Percentiles rank a stretch among this genome's conserved stretches.
Evolutionary conservation across 192 early-diverging fungal genomes (phyloP).

Genomic region (Piromyces sp.): DNA sequence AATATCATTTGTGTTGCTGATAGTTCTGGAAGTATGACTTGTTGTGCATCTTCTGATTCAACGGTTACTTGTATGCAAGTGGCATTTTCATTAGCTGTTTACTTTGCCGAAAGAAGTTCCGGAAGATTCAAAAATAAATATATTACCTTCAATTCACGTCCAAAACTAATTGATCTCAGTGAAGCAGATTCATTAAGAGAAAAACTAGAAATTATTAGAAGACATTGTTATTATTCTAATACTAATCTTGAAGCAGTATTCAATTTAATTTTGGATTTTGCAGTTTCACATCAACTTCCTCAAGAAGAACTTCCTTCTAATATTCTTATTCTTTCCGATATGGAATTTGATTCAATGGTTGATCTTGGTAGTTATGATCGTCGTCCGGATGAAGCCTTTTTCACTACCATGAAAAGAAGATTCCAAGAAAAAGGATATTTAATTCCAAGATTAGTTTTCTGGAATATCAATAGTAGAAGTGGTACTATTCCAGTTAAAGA

Average conservation of each 20-base stretch:
- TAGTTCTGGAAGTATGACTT: not conserved
- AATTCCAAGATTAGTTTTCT: not conserved
- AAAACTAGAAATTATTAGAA: not conserved
- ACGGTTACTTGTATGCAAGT: not conserved
- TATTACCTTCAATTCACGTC: not conserved
- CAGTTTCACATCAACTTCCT: not conserved
- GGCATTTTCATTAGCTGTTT: not conserved
- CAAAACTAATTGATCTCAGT: not conserved
- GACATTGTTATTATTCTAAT: not conserved
- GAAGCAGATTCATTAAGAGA: not conserved
- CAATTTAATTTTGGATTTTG: not conserved
- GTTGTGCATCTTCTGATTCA: not conserved
- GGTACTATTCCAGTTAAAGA: not conserved
- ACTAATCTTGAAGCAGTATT: not conserved
- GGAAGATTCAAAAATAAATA: not conserved
- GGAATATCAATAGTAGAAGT: not conserved
- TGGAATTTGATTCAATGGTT: not conserved
- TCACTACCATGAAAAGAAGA: not conserved
- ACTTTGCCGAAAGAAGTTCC: not conserved
- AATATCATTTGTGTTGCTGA: not conserved
- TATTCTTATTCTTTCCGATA: not conserved
- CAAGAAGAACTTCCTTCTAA: not conserved
- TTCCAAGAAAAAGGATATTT: not conserved
- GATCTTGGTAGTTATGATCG: not conserved
- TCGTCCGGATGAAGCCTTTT: not conserved